A percentile compares a stretch with the other conserved stretches of the same genome.
phyloP scores from a whole-genome alignment of 768 basidiomycete species.

The Wakefieldia striispora region DNA sequence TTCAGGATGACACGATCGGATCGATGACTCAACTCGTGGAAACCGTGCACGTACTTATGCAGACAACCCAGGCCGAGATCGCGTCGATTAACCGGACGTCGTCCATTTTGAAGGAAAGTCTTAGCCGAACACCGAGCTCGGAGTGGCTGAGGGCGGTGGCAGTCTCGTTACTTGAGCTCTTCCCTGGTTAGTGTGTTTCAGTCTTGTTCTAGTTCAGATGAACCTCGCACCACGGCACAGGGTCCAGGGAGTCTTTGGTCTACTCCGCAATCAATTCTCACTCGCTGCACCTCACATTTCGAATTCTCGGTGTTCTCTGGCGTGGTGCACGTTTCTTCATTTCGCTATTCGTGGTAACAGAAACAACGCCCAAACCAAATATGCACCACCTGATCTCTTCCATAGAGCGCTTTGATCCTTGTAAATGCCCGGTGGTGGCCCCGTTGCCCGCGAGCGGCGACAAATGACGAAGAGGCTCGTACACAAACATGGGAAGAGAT shows the following conservation, averaged over 20 bases:
- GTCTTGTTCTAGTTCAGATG: background rate
- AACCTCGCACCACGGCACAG: constrained; percentile 9
- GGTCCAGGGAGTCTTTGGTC: background rate
- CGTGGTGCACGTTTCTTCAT: constrained; percentile 30
- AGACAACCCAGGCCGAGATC: constrained; percentile 42
- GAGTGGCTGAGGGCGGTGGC: constrained; percentile 24
- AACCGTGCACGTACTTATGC: constrained; percentile 37
- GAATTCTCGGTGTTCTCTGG: constrained; percentile 28
- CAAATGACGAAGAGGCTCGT: background rate
- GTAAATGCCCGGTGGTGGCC: constrained; percentile 27
- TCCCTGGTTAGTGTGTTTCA: constrained; percentile 24
- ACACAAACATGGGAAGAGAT: background rate
- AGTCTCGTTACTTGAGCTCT: constrained; percentile 10
- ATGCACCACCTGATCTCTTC: constrained; percentile 4
- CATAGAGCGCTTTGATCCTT: constrained; percentile 37
- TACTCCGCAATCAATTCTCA: constrained; percentile 24
- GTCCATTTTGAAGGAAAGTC: constrained; percentile 23
- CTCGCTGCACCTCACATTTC: constrained; percentile 25
- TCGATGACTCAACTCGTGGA: constrained; percentile 37
- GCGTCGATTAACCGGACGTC: constrained; percentile 48
- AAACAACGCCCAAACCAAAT: background rate
- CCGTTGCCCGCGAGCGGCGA: background rate
- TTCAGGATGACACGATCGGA: constrained; percentile 37
- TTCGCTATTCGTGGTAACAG: constrained; percentile 44
- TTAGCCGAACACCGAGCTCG: constrained; percentile 19